These are phyloP conservation scores for Zalaria sp. DNA, from an alignment of 2,329 filamentous ascomycete genomes.

Conservation along the genomic window DNA sequence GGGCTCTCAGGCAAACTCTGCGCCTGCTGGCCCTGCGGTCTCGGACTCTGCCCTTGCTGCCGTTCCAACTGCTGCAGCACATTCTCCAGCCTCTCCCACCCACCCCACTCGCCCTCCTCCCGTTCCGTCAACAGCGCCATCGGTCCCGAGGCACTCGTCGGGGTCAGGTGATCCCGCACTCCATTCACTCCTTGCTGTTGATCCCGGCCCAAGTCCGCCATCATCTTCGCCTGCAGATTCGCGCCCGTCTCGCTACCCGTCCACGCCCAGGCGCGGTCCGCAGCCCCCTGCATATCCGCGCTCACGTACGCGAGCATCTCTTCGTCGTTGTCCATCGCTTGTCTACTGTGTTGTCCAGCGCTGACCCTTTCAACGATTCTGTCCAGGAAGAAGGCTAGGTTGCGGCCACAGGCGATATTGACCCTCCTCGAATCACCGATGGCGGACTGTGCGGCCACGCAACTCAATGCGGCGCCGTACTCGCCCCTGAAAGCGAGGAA, in stretches of 20 bases:
- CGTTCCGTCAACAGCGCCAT: slow-evolving; percentile 41
- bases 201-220: neutral
- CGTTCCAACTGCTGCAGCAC: slow-evolving; percentile 42
- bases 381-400: slow-evolving; percentile 67
- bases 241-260: slow-evolving; percentile 28
- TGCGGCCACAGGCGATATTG: slow-evolving; percentile 66
- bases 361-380: slow-evolving; percentile 45
- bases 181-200: neutral
- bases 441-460: slow-evolving; percentile 55
- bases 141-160: slow-evolving; percentile 25
- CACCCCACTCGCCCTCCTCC: slow-evolving; percentile 57
- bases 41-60: slow-evolving; percentile 17
- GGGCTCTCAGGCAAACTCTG: no score
- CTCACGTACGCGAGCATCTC: slow-evolving; percentile 79
- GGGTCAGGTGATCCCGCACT: slow-evolving; percentile 12
- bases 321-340: slow-evolving; percentile 53
- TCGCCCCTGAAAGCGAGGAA: slow-evolving; percentile 65
- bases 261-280: slow-evolving; percentile 76
- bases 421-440: slow-evolving; percentile 60
- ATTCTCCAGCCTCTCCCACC: slow-evolving; percentile 63
- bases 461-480: slow-evolving; percentile 56
- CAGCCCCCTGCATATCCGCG: slow-evolving; percentile 70
- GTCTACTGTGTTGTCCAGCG: slow-evolving; percentile 22
- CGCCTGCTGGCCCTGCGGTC: no score
- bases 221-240: slow-evolving; percentile 8